These are phyloP conservation scores for Globisporangium sylvaticum DNA, from an alignment of 352 stramenopile species.

Conservation along the genomic window DNA sequence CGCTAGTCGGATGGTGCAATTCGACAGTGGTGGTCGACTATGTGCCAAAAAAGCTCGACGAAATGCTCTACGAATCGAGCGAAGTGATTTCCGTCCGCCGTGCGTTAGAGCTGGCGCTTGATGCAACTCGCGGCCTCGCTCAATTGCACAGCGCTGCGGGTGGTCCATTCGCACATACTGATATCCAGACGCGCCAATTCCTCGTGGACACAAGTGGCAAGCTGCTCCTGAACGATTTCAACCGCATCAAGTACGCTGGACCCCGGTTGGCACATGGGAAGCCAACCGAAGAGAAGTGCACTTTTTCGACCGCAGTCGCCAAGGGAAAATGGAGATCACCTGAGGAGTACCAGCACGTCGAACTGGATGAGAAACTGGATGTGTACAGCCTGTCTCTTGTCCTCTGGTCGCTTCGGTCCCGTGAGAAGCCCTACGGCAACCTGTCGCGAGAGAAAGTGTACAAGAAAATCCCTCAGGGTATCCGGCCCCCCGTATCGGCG, in stretches of 20 bases:
- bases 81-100: conserved; percentile 40
- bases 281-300: conserved; percentile 43
- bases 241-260: conserved; percentile 71
- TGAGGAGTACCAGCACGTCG: conserved; percentile 52
- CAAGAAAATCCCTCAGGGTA: conserved; percentile 36
- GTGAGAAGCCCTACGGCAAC: conserved; percentile 41
- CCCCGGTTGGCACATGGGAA: conserved; percentile 30
- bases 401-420: conserved; percentile 52
- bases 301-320: conserved; percentile 50
- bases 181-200: conserved; percentile 81
- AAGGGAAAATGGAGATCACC: conserved; percentile 81
- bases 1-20: conserved; percentile 71
- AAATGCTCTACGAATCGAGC: conserved; percentile 49
- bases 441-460: conserved; percentile 54
- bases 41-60: conserved; percentile 56
- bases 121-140: conserved; percentile 55
- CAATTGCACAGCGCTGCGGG: conserved; percentile 62
- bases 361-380: conserved; percentile 58
- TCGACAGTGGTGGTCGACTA: conserved; percentile 75
- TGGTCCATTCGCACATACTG: conserved; percentile 71
- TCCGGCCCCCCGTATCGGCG: conserved; percentile 34
- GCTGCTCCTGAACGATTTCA: conserved; percentile 79
- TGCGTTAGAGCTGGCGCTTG: conserved; percentile 41
- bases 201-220: conserved; percentile 53
- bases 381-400: conserved; percentile 72